Conservation (phyloP, 2,329 filamentous ascomycete species). For the Stachybotrys chlorohalonatus region DNA sequence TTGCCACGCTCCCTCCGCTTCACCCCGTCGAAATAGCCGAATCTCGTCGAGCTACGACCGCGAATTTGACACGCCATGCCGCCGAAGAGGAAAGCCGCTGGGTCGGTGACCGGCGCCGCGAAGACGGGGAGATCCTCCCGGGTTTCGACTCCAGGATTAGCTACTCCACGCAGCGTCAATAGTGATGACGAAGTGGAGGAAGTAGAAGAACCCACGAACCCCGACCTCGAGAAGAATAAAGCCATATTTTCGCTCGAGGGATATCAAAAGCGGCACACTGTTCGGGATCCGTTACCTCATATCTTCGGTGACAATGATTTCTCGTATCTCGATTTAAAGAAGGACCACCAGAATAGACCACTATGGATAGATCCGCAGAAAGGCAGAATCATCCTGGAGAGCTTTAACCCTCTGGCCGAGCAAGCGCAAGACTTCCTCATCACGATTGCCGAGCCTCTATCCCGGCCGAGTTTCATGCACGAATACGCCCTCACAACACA, state of each 20-base stretch:
- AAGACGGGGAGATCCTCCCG: constrained; percentile 50
- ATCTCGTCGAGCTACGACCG: background rate
- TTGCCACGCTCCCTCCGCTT: background rate
- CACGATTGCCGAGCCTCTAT: constrained; percentile 88
- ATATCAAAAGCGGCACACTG: constrained; percentile 37
- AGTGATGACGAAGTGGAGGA: constrained; percentile 41
- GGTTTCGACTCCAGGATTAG: constrained; percentile 51
- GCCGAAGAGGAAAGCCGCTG: constrained; percentile 58
- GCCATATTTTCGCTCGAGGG: constrained; percentile 48
- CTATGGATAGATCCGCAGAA: constrained; percentile 88
- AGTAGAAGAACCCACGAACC: constrained; percentile 42
- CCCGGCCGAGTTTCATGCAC: constrained; percentile 81
- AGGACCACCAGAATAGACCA: constrained; percentile 81
- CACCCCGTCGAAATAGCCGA: background rate
- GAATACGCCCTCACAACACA: constrained; percentile 89
- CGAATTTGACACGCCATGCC: constrained; percentile 42
- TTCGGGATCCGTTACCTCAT: constrained; percentile 34
- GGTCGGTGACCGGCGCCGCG: constrained; percentile 34
- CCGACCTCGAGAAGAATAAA: constrained; percentile 48
- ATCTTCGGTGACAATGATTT: constrained; percentile 57
- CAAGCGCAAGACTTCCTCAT: constrained; percentile 92
- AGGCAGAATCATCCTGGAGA: constrained; percentile 85
- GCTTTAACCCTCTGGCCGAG: constrained; percentile 78
- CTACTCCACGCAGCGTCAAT: constrained; percentile 49
- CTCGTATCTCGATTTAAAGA: constrained; percentile 72